These are phyloP conservation scores for Kwoniella botswanensis DNA, from an alignment of 768 basidiomycete genomes.

Conservation along the genomic window DNA sequence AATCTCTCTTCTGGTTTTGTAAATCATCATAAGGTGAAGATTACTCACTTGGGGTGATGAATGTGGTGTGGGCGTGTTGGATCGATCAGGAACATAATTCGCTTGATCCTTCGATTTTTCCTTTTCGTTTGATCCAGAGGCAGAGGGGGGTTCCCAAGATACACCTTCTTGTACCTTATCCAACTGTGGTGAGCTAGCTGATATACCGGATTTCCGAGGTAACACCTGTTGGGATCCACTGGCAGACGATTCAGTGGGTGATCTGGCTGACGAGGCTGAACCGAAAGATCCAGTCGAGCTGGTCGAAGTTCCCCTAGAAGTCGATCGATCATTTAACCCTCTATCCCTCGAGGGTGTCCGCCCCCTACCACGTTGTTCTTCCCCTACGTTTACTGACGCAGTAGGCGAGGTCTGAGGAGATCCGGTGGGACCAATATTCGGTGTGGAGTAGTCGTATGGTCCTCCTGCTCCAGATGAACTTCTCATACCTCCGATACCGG, in stretches of 20 bases:
- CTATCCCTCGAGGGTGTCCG: conserved; percentile 27
- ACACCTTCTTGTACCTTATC: conserved; percentile 34
- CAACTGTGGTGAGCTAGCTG: conserved; percentile 16
- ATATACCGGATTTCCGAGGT: not conserved
- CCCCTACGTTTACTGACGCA: not conserved
- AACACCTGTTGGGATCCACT: conserved; percentile 6
- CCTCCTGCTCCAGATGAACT: conserved; percentile 16
- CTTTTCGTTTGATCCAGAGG: not conserved
- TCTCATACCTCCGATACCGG: conserved; percentile 56
- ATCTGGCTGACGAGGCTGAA: conserved; percentile 27
- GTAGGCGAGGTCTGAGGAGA: conserved; percentile 31
- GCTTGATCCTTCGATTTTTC: not conserved
- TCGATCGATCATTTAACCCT: conserved; percentile 34
- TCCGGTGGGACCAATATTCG: conserved; percentile 26
- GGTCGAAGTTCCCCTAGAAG: conserved; percentile 40
- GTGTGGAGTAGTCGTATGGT: conserved; percentile 23
- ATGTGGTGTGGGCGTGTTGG: conserved; percentile 56
- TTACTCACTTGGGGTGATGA: conserved; percentile 56
- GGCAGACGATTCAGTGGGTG: conserved; percentile 20
- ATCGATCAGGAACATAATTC: conserved; percentile 35
- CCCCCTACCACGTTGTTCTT: conserved; percentile 24
- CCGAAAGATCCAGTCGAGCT: conserved; percentile 30
- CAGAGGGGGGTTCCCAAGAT: conserved; percentile 21
- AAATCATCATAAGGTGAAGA: not conserved
- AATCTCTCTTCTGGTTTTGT: conserved; percentile 12